Percentiles rank a stretch among this genome's conserved stretches.
phyloP scores from a whole-genome alignment of 768 basidiomycete species.

The Nidularia sp. region DNA sequence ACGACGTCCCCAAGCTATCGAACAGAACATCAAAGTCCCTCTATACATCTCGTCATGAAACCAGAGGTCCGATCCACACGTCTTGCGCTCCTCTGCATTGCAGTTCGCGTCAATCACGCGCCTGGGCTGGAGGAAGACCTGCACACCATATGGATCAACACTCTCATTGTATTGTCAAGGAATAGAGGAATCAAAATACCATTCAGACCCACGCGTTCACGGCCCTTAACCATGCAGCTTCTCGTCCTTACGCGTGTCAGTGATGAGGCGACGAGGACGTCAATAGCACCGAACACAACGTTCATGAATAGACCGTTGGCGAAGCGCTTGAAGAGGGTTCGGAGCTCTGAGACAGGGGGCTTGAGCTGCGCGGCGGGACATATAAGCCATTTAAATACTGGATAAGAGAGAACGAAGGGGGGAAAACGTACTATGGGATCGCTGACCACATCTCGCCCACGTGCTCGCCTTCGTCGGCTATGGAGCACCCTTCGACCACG shows the following conservation, averaged over 20 bases:
- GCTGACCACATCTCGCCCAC: slow-evolving; percentile 13
- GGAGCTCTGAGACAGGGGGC: slow-evolving; percentile 83
- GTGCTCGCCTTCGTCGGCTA: slow-evolving; percentile 1
- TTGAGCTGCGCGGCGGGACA: slow-evolving; percentile 47
- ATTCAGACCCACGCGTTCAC: too few relatives aligned
- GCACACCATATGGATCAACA: slow-evolving; percentile 54
- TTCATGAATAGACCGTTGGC: too few relatives aligned
- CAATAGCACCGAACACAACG: too few relatives aligned
- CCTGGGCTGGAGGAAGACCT: slow-evolving; percentile 75
- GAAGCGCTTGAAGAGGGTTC: slow-evolving; percentile 39
- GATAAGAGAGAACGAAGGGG: too few relatives aligned
- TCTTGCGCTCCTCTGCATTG: slow-evolving; percentile 42
- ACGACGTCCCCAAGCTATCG: slow-evolving; percentile 69
- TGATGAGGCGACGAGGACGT: too few relatives aligned
- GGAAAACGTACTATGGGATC: slow-evolving; percentile 52
- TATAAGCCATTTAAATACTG: too few relatives aligned
- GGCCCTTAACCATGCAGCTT: too few relatives aligned
- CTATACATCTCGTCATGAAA: slow-evolving; percentile 73
- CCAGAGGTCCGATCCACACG: slow-evolving; percentile 65
- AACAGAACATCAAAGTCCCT: slow-evolving; percentile 75
- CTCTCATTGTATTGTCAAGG: slow-evolving; percentile 63
- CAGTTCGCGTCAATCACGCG: slow-evolving; percentile 79
- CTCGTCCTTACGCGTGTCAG: too few relatives aligned
- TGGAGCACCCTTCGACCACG: slow-evolving; percentile 39
- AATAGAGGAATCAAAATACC: slow-evolving; percentile 22